Evolutionary conservation across 768 basidiomycete genomes (phyloP), one percentile per base, ranked within the genome.

Genomic region (Psilocybe tampanensis): DNA sequence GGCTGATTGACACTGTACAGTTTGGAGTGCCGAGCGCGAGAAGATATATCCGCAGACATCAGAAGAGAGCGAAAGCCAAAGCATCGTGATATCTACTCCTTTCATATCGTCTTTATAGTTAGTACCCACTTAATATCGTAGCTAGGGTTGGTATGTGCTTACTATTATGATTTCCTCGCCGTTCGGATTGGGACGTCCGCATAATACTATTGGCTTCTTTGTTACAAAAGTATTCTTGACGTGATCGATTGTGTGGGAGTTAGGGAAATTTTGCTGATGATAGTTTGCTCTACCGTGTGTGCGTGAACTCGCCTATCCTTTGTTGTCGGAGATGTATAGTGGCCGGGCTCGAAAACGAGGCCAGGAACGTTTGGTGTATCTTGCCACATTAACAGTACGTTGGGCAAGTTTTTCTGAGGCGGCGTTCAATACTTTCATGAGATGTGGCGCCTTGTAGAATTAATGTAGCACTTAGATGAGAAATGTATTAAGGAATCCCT

Each of bases 21-120:
- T 90, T 90, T 71, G 89, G 88, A 19, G 64, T 87, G 43, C 87
- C 88, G 11, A 76, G 72, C 47, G 77, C 74, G 32, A 77, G 86
- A 66, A 79, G 74, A 58, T 88, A 84, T 63, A 66, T 86, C 58
- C 74, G 76, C 54, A 76, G 69, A 67, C 74, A 74, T 62, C 68
- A 70, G 60, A 75, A 70, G 60, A 70, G 62, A 47, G 59, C 51
- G 22, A 76, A 74, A 66, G 7, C 66, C 29, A 80, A 80, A 64
- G 59, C 59, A 18, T 63, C 65, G 36, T 78, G 62, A 72, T 47
- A 29, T 47, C 22, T 44, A 43, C 9, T 34, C 18, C 33, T 54
- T 39, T 47, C 33, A 45, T 51, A 26, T 51, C 29, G 45, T 60
- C 33, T 17, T 52, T 44, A 47, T 41, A 21, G 26, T 36, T 36